Percentiles rank a stretch among this genome's conserved stretches.
Conservation (phyloP, 495 filamentous ascomycete genomes). For the Hapsidospora chrysogenum region DNA sequence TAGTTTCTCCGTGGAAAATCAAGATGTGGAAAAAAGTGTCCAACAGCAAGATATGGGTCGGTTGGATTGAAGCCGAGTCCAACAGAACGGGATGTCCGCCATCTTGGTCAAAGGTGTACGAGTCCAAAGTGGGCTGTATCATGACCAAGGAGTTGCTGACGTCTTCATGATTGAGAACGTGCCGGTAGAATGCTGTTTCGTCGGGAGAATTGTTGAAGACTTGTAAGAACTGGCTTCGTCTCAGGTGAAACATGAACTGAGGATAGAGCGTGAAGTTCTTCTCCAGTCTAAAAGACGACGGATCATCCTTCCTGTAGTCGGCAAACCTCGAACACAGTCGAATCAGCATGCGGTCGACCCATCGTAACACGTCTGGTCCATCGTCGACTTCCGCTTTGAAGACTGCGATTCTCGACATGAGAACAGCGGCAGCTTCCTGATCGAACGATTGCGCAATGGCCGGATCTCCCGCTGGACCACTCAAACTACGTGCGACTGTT, state of each 20-base stretch:
- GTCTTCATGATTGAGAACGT: conserved; percentile 95
- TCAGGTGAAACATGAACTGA: conserved; percentile 99
- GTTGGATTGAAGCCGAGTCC: conserved; percentile 91
- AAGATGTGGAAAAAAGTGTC: conserved; percentile 99
- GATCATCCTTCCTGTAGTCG: conserved; percentile 97
- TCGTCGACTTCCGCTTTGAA: conserved; percentile 99
- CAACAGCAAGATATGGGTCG: conserved; percentile 82
- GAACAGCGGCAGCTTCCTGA: conserved; percentile 91
- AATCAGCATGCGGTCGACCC: conserved; percentile 99
- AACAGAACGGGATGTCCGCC: conserved; percentile 79
- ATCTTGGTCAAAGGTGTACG: conserved; percentile 91
- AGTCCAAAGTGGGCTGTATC: conserved; percentile 97
- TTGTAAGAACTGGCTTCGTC: conserved; percentile 92
- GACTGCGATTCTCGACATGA: conserved; percentile 96
- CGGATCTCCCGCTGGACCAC: conserved; percentile 91
- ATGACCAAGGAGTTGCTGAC: conserved; percentile 93
- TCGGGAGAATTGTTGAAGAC: conserved; percentile 99
- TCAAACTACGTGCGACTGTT: conserved; percentile 80
- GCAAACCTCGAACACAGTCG: conserved; percentile 91
- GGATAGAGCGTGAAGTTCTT: conserved; percentile 99
- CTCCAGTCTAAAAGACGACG: conserved; percentile 91
- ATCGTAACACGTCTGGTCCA: conserved; percentile 94
- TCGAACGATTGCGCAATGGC: conserved; percentile 96
- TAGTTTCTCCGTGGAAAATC: conserved; percentile 96
- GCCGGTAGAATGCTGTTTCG: conserved; percentile 95